Conservation (phyloP, 2,329 filamentous ascomycete genomes). For the Aspergillus spinulosporus region DNA sequence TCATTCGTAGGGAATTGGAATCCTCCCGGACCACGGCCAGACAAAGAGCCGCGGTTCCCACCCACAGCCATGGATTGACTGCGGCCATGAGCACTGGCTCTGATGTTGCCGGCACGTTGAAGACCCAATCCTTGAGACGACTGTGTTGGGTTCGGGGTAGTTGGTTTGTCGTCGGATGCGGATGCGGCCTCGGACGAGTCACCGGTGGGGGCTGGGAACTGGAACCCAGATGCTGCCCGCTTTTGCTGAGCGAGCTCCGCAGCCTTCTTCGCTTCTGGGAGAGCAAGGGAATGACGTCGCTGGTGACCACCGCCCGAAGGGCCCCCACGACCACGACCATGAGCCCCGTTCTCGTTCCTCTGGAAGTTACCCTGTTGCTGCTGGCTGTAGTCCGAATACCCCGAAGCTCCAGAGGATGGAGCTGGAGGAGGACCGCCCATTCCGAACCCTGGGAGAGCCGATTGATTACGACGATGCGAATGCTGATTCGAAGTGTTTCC, state of each 20-base stretch:
- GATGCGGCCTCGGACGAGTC: slow-evolving; percentile 55
- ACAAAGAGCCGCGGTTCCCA: slow-evolving; percentile 65
- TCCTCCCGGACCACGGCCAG: slow-evolving; percentile 65
- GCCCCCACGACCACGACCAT: slow-evolving; percentile 73
- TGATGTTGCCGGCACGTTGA: slow-evolving; percentile 77
- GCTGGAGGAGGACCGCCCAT: slow-evolving; percentile 90
- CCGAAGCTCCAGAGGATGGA: slow-evolving; percentile 82
- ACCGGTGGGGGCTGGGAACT: slow-evolving; percentile 77
- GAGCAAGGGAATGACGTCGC: slow-evolving; percentile 87
- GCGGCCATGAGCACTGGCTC: slow-evolving; percentile 66
- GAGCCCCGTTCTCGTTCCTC: slow-evolving; percentile 68
- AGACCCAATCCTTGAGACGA: slow-evolving; percentile 63
- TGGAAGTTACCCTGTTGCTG: slow-evolving; percentile 60
- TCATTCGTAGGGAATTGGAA: slow-evolving; percentile 67
- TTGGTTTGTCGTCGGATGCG: slow-evolving; percentile 52
- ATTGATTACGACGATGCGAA: slow-evolving; percentile 96
- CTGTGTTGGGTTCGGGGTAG: slow-evolving; percentile 44
- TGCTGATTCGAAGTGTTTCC: slow-evolving; percentile 77
- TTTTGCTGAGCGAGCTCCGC: slow-evolving; percentile 97
- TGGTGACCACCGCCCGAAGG: slow-evolving; percentile 75
- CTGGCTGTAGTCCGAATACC: slow-evolving; percentile 79
- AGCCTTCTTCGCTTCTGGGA: slow-evolving; percentile 96
- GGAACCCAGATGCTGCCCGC: slow-evolving; percentile 87
- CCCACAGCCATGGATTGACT: slow-evolving; percentile 55
- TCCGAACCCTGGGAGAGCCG: slow-evolving; percentile 87